Percentiles rank a stretch among this genome's conserved stretches.
phyloP scores from a whole-genome alignment of 1,284 basidiomycete species.

The Kwoniella shivajii region DNA sequence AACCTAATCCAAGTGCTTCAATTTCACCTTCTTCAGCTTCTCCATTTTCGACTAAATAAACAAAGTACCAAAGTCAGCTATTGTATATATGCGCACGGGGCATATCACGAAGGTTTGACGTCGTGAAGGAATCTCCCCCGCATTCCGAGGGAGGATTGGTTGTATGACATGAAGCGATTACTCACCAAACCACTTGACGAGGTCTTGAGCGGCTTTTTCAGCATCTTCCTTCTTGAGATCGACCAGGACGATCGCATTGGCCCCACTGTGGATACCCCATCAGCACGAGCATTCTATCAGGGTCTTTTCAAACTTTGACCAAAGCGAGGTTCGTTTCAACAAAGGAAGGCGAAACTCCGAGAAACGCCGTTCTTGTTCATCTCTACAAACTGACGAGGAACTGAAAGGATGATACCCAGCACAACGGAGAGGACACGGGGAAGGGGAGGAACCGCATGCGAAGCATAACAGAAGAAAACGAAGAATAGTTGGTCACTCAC shows the following conservation, averaged over 20 bases:
- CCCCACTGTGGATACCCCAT: conserved; percentile 68
- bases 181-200: conserved; percentile 62
- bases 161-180: not conserved
- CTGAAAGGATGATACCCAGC: not conserved
- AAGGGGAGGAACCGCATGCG: not conserved
- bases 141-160: not conserved
- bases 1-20: conserved; percentile 74
- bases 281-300: not conserved
- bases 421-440: not conserved
- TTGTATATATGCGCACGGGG: not conserved
- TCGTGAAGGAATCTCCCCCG: not conserved
- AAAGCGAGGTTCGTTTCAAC: not conserved
- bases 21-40: conserved; percentile 65
- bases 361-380: too few relatives aligned
- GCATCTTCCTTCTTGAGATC: conserved; percentile 79
- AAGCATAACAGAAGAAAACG: not conserved
- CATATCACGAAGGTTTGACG: not conserved
- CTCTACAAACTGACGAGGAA: too few relatives aligned
- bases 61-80: not conserved
- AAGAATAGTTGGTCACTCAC: conserved; percentile 57
- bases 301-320: not conserved
- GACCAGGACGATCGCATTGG: conserved; percentile 76
- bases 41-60: conserved; percentile 62
- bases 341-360: not conserved
- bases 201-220: conserved; percentile 70